Conservation (phyloP, 805 yeast species). For the Yamadazyma endophytica region DNA sequence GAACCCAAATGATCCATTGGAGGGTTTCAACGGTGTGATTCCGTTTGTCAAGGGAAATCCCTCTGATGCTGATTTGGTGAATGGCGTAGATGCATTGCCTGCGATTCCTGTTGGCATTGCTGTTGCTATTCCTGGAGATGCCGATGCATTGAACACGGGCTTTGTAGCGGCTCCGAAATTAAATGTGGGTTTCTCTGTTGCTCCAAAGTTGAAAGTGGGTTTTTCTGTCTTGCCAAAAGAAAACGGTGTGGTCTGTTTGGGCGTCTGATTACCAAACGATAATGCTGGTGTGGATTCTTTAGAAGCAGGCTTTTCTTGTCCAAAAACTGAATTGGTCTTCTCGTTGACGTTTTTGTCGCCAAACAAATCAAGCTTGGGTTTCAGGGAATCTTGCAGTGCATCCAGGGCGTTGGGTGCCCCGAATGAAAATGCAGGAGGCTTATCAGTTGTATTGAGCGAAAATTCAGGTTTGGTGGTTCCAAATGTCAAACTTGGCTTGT, state of each 20-base stretch:
- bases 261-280: neutral
- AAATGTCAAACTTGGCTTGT: neutral
- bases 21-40: constrained; percentile 10
- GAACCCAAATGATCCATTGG: constrained; percentile 4
- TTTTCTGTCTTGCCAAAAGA: constrained; percentile 1
- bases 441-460: neutral
- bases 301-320: constrained; percentile 1
- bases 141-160: neutral
- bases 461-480: neutral
- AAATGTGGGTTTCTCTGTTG: constrained; percentile 10
- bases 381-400: neutral
- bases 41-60: constrained; percentile 9
- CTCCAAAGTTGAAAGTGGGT: constrained; percentile 11
- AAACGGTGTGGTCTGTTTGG: neutral
- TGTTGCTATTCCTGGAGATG: constrained; percentile 6
- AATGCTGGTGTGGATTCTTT: neutral
- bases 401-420: constrained; percentile 3
- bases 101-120: constrained; percentile 19
- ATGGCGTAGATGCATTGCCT: constrained; percentile 21
- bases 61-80: constrained; percentile 1
- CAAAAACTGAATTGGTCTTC: neutral
- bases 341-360: constrained; percentile 1
- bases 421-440: constrained; percentile 3
- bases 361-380: neutral
- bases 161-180: constrained; percentile 5